Conservation (phyloP, 176 grass and related monocot species). For the Aegilops tauschii region DNA sequence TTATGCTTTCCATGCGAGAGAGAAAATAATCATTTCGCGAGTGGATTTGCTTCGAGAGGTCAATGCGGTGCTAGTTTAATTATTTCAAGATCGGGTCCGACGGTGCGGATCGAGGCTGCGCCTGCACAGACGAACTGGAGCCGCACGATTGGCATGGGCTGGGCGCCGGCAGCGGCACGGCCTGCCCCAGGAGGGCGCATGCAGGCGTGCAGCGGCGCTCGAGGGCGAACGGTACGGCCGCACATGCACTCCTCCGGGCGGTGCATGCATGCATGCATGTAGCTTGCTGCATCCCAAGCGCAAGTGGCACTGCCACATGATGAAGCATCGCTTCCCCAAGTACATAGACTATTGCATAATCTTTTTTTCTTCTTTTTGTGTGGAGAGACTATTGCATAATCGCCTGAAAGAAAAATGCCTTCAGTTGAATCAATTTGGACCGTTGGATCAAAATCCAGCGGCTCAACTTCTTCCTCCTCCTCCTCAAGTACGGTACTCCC, state of each 20-base stretch:
- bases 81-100: not conserved
- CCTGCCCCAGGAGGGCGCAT: not conserved
- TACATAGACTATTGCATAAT: no score
- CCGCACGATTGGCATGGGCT: not conserved
- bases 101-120: not conserved
- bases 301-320: conserved; percentile 24
- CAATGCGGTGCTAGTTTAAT: not conserved
- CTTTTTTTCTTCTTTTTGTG: no score
- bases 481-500: no score
- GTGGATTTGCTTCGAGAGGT: not conserved
- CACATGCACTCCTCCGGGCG: conserved; percentile 25
- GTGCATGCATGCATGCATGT: conserved; percentile 1
- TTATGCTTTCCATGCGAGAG: not conserved
- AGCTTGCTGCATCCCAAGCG: not conserved
- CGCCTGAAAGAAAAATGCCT: no score
- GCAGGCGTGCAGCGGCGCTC: not conserved
- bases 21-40: not conserved
- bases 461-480: no score
- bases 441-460: no score
- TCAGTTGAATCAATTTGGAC: no score
- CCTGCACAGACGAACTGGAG: not conserved
- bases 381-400: no score
- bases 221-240: conserved; percentile 11
- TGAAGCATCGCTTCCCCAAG: no score
- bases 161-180: not conserved